phyloP scores from a whole-genome alignment of 2,329 filamentous ascomycete genomes.

The Epichloe bromicola region DNA sequence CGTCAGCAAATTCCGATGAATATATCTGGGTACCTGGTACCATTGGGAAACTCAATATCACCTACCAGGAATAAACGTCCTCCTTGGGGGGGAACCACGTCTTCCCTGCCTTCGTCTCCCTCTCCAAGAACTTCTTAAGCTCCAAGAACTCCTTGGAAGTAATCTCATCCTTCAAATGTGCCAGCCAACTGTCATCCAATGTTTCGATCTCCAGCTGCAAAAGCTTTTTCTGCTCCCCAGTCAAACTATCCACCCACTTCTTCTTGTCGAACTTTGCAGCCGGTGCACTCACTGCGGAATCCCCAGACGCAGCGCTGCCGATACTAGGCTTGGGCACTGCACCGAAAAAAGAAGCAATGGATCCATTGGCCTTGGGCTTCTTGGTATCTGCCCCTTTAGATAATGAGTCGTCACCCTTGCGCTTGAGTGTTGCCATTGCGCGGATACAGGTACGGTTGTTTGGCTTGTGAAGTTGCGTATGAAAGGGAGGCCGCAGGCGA shows the following conservation, averaged over 20 bases:
- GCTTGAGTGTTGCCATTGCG: constrained; percentile 48
- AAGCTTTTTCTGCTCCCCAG: constrained; percentile 64
- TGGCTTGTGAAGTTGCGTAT: background rate
- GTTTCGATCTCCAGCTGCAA: constrained; percentile 86
- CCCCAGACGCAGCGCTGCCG: constrained; percentile 9
- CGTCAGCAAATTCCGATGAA: background rate
- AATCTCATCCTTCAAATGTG: constrained; percentile 77
- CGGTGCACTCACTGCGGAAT: constrained; percentile 18
- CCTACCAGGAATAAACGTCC: constrained; percentile 90
- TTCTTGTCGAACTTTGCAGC: constrained; percentile 66
- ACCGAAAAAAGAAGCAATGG: constrained; percentile 83
- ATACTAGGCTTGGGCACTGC: constrained; percentile 40
- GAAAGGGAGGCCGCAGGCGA: background rate
- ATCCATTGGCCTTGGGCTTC: constrained; percentile 61
- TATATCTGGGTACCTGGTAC: background rate
- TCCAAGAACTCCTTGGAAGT: constrained; percentile 67
- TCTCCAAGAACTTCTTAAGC: constrained; percentile 75
- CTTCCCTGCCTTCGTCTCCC: constrained; percentile 58
- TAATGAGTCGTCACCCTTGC: constrained; percentile 42
- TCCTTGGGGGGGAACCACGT: constrained; percentile 78
- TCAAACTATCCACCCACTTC: constrained; percentile 74
- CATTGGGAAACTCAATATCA: constrained; percentile 1
- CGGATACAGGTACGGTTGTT: background rate
- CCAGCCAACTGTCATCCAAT: constrained; percentile 82
- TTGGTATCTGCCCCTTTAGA: constrained; percentile 40